phyloP scores from a whole-genome alignment of 306 rosid genomes.

The Vigna trinervia region DNA sequence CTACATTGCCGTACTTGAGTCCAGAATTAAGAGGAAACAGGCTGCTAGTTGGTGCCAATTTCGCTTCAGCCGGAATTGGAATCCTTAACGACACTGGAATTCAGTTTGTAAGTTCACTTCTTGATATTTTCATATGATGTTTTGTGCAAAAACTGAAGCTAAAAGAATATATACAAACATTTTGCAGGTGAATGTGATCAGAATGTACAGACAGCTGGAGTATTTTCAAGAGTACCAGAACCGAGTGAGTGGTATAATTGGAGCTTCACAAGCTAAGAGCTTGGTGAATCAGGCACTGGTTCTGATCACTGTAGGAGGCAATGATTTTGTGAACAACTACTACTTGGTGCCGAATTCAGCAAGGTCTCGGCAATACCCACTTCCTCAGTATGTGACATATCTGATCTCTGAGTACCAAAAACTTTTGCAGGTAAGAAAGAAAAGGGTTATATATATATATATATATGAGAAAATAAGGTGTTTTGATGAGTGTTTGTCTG shows the following conservation, averaged over 20 bases:
- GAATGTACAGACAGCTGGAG: conserved; percentile 64
- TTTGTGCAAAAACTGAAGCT: background rate
- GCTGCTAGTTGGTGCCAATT: conserved; percentile 17
- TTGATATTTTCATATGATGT: background rate
- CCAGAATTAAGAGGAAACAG: conserved; percentile 59
- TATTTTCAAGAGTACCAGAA: conserved; percentile 65
- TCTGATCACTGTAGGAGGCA: conserved; percentile 78
- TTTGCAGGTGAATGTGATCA: conserved; percentile 67
- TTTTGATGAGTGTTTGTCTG: background rate
- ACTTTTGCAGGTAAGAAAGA: conserved; percentile 54
- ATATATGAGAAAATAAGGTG: background rate
- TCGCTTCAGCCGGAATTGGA: conserved; percentile 14
- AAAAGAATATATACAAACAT: background rate
- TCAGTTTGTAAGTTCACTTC: conserved; percentile 46
- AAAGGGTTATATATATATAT: background rate
- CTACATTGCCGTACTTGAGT: conserved; percentile 71
- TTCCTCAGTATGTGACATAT: conserved; percentile 63
- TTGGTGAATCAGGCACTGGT: conserved; percentile 60
- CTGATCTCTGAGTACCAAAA: conserved; percentile 69
- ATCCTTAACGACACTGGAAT: conserved; percentile 9
- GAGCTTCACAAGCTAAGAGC: conserved; percentile 46
- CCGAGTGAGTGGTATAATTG: conserved; percentile 55
- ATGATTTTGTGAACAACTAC: conserved; percentile 86
- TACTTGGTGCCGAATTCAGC: conserved; percentile 73
- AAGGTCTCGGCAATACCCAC: conserved; percentile 66